Conservation (phyloP, 176 grass and related monocot genomes). For the Themeda triandra region DNA sequence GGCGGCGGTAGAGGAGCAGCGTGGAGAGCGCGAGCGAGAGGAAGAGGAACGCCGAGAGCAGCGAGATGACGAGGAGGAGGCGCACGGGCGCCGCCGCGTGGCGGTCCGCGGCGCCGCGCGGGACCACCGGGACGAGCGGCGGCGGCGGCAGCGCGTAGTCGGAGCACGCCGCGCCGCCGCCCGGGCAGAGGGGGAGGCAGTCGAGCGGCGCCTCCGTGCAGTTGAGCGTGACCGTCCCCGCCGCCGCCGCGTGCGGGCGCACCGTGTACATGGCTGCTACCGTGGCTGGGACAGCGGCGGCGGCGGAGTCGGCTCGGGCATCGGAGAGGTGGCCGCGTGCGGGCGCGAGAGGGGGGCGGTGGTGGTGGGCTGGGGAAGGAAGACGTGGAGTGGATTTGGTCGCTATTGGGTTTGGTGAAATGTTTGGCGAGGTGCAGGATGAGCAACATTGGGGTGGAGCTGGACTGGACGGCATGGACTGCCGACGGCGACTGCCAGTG, state of each 20-base stretch:
- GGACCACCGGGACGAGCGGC: background rate
- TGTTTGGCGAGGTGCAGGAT: constrained; percentile 17
- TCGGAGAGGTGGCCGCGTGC: background rate
- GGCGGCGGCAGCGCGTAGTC: constrained; percentile 23
- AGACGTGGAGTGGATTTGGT: constrained; percentile 32
- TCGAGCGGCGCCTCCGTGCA: constrained; percentile 14
- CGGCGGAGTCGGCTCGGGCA: background rate
- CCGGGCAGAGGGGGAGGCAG: constrained; percentile 31
- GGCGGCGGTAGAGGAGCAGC: constrained; percentile 54
- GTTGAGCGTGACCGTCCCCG: constrained; percentile 21
- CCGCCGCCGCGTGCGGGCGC: background rate
- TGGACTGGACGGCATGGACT: background rate
- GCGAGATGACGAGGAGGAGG: constrained; percentile 43
- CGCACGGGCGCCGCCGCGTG: constrained; percentile 35
- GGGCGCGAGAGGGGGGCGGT: background rate
- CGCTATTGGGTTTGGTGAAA: constrained; percentile 45
- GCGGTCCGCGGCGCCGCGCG: background rate
- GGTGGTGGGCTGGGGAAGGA: background rate
- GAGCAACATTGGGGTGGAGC: constrained; percentile 2
- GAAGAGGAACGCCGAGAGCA: constrained; percentile 53
- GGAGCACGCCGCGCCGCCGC: constrained; percentile 4
- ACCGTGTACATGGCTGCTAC: constrained; percentile 2
- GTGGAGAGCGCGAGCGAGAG: constrained; percentile 43
- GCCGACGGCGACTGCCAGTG: background rate
- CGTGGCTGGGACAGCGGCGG: constrained; percentile 1